Conservation (phyloP, 805 yeast species). For the Ogataea chonburiensis region DNA sequence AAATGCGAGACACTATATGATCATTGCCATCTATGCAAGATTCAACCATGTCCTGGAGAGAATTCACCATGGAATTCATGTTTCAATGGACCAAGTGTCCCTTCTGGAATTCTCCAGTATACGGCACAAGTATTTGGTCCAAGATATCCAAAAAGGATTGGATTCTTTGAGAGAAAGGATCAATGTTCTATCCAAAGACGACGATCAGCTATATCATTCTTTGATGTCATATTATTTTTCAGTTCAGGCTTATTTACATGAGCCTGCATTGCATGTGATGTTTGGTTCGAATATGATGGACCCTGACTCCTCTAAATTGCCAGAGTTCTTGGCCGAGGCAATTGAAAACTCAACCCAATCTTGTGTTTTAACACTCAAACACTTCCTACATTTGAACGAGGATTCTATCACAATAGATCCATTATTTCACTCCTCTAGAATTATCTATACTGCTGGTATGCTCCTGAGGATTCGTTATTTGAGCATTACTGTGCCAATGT, state of each 20-base stretch:
- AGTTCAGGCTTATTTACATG: slow-evolving; percentile 65
- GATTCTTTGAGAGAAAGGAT: slow-evolving; percentile 40
- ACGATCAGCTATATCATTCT: slow-evolving; percentile 37
- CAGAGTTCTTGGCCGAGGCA: slow-evolving; percentile 37
- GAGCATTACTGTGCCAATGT: slow-evolving; percentile 51
- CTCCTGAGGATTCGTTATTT: slow-evolving; percentile 55
- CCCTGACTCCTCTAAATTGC: slow-evolving; percentile 15
- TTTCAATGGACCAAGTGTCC: slow-evolving; percentile 37
- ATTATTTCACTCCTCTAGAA: slow-evolving; percentile 52
- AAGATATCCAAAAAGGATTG: slow-evolving; percentile 51
- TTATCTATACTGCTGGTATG: slow-evolving; percentile 66
- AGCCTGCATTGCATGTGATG: slow-evolving; percentile 39
- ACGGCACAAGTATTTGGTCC: slow-evolving; percentile 40
- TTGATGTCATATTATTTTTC: slow-evolving; percentile 54
- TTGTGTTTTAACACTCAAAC: slow-evolving; percentile 50
- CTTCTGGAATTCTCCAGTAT: slow-evolving; percentile 26
- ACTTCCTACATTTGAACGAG: slow-evolving; percentile 43
- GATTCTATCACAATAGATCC: slow-evolving; percentile 58
- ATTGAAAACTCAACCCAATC: slow-evolving; percentile 52
- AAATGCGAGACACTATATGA: slow-evolving; percentile 33
- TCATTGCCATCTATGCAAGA: slow-evolving; percentile 58
- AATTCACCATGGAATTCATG: slow-evolving; percentile 52
- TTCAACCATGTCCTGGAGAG: slow-evolving; percentile 61
- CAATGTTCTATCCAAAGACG: slow-evolving; percentile 22
- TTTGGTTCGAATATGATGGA: slow-evolving; percentile 16